Evolutionary conservation across 2,329 filamentous ascomycete species (phyloP), one percentile per base, ranked within the genome.

Genomic region (Stagonosporopsis rhizophila): DNA sequence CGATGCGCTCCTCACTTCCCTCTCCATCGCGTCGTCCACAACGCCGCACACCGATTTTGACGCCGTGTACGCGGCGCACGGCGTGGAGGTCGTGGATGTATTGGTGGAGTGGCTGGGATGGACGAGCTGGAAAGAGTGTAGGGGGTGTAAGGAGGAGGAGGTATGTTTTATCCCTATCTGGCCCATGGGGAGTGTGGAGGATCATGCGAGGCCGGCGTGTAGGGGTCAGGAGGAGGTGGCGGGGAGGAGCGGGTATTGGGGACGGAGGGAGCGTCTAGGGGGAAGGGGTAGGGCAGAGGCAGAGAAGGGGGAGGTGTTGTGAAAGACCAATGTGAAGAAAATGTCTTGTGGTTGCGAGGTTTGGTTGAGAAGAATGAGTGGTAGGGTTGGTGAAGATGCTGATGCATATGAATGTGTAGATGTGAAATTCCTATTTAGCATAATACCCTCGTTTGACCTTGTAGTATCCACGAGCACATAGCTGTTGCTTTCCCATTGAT

Each of bases 131-230:
- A 87, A 84, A 62, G 78, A 81, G 45, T 85, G 85, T 47, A 75
- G 77, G 6, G 77, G 78, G 0, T 89, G 87, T 65, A 30, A 64
- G 0, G 76, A 78, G 7, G 79, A 84, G 40, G 81, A 89, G 70
- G 71, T 87, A 2, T 86, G 86, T 58, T 80, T 85, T 41, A 77
- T 88, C n/a, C 85, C 85, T 1, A 87, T 89, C 66, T 89, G 86
- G 86, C 87, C 86, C 0, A 77, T 81, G 68, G 86, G 86, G 0
- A 77, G 73, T 0, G 65, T 74, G 0, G 78, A 84, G 23, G 86
- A 89, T 65, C 83, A 86, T 62, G 79, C 77, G 28, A 67, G 74
- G 38, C 83, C 84, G 6, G 66, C 69, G 30, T 85, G 83, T 56
- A 52, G 53, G 8, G 38, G 44, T 2, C 54, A 65, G 51, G 44